Evolutionary conservation across 2,329 filamentous ascomycete species (phyloP).

Genomic region (Fusarium pseudocircinatum): DNA sequence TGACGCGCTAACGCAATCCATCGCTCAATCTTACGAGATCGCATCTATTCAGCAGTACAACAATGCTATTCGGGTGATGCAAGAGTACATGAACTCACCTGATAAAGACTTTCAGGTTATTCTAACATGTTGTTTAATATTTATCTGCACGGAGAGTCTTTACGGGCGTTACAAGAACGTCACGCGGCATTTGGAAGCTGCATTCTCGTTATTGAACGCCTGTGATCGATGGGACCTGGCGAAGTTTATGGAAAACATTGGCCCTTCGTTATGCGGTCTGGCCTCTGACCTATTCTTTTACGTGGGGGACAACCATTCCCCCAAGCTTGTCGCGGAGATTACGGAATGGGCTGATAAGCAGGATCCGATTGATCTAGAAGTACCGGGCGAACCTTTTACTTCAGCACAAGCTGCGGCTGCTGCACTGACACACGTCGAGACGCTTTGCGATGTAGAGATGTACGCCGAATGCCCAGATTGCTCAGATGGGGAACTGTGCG

Average conservation of each 20-base stretch:
- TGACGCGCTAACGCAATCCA: background rate
- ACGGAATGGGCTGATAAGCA: background rate
- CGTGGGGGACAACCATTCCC: background rate
- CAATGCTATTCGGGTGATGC: background rate
- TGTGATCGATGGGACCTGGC: background rate
- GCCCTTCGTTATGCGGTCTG: background rate
- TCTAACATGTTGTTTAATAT: slow-evolving; percentile 16
- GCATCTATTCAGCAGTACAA: slow-evolving; percentile 16
- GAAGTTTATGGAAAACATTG: slow-evolving; percentile 9
- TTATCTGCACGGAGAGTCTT: slow-evolving; percentile 17
- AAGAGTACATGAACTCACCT: background rate
- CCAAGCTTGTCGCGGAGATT: background rate
- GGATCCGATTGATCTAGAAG: background rate
- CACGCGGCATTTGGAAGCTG: background rate
- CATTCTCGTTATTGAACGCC: background rate
- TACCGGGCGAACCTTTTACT: background rate
- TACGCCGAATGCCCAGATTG: background rate
- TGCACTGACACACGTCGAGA: background rate
- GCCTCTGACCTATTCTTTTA: slow-evolving; percentile 9
- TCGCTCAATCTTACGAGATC: slow-evolving; percentile 1
- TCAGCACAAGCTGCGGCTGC: slow-evolving; percentile 9
- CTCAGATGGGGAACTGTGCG: background rate
- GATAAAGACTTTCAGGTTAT: background rate
- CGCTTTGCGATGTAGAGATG: background rate
- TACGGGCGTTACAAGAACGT: slow-evolving; percentile 1